These are phyloP conservation scores for Eucalyptus pauciflora DNA, from an alignment of 345 rosid genomes.

Conservation along the genomic window DNA sequence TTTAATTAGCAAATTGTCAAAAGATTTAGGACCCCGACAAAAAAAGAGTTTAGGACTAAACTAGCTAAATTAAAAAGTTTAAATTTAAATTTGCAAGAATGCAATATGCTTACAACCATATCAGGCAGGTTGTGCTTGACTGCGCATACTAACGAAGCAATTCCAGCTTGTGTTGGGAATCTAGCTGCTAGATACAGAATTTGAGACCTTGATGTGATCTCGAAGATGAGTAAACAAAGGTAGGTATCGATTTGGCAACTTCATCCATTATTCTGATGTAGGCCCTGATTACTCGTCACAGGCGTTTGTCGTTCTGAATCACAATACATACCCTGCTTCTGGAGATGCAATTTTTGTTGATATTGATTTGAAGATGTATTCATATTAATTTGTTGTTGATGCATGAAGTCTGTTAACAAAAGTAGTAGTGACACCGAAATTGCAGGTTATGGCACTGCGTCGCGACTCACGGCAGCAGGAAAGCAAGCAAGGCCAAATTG, in stretches of 20 bases:
- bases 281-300: neutral
- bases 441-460: conserved; percentile 1
- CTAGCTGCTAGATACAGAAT: neutral
- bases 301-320: neutral
- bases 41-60: neutral
- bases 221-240: neutral
- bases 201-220: neutral
- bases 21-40: too few relatives aligned
- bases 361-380: neutral
- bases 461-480: conserved; percentile 17
- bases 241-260: neutral
- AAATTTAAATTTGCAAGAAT: neutral
- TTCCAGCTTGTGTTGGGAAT: neutral
- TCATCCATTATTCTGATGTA: neutral
- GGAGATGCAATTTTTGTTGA: neutral
- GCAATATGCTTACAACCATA: neutral
- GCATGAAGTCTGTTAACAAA: conserved; percentile 14
- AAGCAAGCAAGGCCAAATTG: conserved; percentile 3
- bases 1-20: too few relatives aligned
- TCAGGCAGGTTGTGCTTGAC: neutral
- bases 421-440: conserved; percentile 9
- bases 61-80: too few relatives aligned
- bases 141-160: neutral
- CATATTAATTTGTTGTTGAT: neutral
- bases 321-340: neutral